Base-by-base conservation (phyloP, 2,329 filamentous ascomycete species). In the Acrocalymma vagum region DNA sequence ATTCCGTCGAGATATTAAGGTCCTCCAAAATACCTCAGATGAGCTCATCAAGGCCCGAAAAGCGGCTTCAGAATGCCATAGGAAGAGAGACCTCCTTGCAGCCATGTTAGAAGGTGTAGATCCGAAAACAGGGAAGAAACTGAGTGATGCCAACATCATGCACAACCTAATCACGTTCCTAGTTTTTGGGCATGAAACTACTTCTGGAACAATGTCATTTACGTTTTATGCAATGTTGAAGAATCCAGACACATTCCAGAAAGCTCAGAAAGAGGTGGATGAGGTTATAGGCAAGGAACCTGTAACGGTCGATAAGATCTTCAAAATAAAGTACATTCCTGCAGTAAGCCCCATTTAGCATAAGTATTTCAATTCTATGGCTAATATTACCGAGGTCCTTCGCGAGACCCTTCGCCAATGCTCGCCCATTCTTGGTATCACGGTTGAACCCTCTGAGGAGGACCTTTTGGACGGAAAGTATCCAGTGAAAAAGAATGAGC, bases 91-190 rank as follows among this genome's bases (percentile, higher is more conserved):
- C 53, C 54, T 86, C 17, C 73, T 87, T 3, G 71, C 79, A 32
- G 75, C 78, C 5, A 69, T 88, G 55, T 59, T 87, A 42, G 72
- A 76, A 36, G 75, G 70, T 8, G 75, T 70, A 34, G 85, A 88
- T 48, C 78, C 81, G 0, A 74, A 83, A 53, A 86, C 83, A 0
- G 81, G 80, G 17, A 69, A 75, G 38, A 60, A 61, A 2, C 69
- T 88, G 41, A 76, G 70, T 1, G 78, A 85, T 5, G 76, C 77
- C 11, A 77, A 80, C 42, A 78, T 86, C 39, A 73, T 84, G 33
- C 81, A 86, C 61, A 84, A 88, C 61, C 80, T 88, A 39, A 78
- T 86, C 38, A 78, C 79, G 8, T 85, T 88, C 72, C 78, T 85
- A 27, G 80, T 84, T 28, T 81, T 67, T 72, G 43, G 51, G 6